These are phyloP conservation scores for Corymbia citriodora DNA, from an alignment of 441 rosid genomes.

Conservation along the genomic window DNA sequence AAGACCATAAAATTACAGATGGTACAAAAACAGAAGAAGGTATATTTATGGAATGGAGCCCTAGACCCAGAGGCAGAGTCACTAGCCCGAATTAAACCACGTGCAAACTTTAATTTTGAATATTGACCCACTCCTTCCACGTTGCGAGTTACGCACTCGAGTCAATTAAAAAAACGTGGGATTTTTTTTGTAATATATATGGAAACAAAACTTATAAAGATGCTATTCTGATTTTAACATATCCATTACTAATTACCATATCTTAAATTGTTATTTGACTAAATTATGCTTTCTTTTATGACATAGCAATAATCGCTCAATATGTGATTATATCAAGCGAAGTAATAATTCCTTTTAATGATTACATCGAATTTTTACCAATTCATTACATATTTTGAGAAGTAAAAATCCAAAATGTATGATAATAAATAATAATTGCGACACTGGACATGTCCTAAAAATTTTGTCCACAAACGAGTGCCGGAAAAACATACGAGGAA, in stretches of 20 bases:
- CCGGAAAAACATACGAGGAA: accelerated
- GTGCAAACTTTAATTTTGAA: background rate
- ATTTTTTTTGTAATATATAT: background rate
- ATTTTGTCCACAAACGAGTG: background rate
- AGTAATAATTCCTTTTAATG: background rate
- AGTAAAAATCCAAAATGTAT: background rate
- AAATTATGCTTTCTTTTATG: background rate
- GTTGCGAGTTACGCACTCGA: background rate
- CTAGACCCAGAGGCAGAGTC: background rate
- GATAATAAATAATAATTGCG: accelerated
- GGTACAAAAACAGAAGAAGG: background rate
- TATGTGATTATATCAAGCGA: background rate
- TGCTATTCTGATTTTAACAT: background rate
- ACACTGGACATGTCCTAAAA: accelerated
- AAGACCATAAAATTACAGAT: background rate
- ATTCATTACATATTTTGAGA: background rate
- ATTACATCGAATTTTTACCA: background rate
- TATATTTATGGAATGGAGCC: background rate
- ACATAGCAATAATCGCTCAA: background rate
- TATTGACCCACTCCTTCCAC: background rate
- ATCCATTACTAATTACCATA: background rate
- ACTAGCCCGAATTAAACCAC: background rate
- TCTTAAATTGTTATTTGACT: background rate
- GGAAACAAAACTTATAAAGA: background rate
- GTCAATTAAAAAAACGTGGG: background rate